Percentiles rank a stretch among this genome's conserved stretches.
These are phyloP conservation scores for Thermothelomyces thermophilus DNA, from an alignment of 2,329 filamentous ascomycete species.

Conservation along the genomic window DNA sequence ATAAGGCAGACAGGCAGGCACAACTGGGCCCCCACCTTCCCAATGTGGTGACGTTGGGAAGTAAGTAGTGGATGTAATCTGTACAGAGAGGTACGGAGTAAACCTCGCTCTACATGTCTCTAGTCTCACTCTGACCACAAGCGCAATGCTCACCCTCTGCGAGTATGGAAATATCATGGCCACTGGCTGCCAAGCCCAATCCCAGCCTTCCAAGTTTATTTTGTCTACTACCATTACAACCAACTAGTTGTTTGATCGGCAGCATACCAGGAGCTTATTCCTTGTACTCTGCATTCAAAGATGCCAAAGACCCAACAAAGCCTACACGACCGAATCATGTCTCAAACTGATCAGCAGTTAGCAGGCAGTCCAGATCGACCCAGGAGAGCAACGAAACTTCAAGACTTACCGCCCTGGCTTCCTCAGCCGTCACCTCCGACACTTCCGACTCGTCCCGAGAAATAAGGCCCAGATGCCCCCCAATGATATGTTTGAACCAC, in stretches of 20 bases:
- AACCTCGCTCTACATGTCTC: too few relatives aligned
- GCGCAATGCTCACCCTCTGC: background rate
- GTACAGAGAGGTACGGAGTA: too few relatives aligned
- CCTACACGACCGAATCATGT: background rate
- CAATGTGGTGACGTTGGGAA: background rate
- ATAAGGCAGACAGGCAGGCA: constrained; percentile 3
- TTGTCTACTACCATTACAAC: background rate
- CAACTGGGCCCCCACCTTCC: background rate
- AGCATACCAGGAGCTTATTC: too few relatives aligned
- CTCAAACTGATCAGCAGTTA: constrained; percentile 13
- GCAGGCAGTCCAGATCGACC: background rate
- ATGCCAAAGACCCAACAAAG: background rate
- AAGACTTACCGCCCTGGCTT: constrained; percentile 54
- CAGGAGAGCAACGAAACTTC: background rate
- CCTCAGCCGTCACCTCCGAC: constrained; percentile 61
- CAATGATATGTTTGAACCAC: constrained; percentile 65
- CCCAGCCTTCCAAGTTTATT: too few relatives aligned
- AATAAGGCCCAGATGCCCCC: constrained; percentile 65
- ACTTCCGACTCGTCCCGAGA: constrained; percentile 54
- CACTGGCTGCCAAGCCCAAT: background rate
- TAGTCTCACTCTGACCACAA: too few relatives aligned
- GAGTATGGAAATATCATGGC: background rate
- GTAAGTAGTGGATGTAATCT: too few relatives aligned
- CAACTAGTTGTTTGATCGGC: too few relatives aligned
- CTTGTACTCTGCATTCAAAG: too few relatives aligned